Conservation (phyloP, 1,284 basidiomycete species). For the Flammula alnicola region DNA sequence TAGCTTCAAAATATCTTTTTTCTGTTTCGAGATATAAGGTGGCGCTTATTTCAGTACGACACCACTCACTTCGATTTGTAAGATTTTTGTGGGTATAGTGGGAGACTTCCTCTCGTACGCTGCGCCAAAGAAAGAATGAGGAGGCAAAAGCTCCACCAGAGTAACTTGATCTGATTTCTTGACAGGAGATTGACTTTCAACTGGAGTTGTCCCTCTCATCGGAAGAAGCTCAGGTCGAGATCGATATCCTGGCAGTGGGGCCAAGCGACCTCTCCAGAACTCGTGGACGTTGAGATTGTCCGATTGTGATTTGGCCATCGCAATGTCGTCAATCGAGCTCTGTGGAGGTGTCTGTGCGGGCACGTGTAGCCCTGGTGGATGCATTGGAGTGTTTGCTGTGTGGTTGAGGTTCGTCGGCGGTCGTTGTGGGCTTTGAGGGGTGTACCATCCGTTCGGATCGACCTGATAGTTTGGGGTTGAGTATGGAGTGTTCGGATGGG, state of each 20-base stretch:
- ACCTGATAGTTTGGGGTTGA: slow-evolving; percentile 11
- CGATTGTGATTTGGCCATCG: too few relatives aligned
- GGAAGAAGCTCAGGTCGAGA: slow-evolving; percentile 37
- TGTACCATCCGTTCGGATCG: slow-evolving; percentile 21
- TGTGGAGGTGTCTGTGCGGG: slow-evolving; percentile 8
- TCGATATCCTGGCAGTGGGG: slow-evolving; percentile 44
- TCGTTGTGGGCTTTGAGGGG: slow-evolving; percentile 1
- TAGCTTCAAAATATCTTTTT: neutral
- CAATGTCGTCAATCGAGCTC: too few relatives aligned
- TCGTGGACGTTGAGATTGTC: slow-evolving; percentile 32
- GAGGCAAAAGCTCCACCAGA: slow-evolving; percentile 26
- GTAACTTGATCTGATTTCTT: slow-evolving; percentile 18
- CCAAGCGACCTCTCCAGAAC: slow-evolving; percentile 46
- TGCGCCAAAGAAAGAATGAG: slow-evolving; percentile 26
- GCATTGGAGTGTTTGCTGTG: slow-evolving; percentile 12
- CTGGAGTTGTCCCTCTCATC: slow-evolving; percentile 20
- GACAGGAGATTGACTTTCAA: slow-evolving; percentile 24
- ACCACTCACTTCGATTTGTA: slow-evolving; percentile 2
- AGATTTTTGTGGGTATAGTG: slow-evolving; percentile 2
- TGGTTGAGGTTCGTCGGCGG: slow-evolving; percentile 6
- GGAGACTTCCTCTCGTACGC: slow-evolving; percentile 9
- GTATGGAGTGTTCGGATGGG: slow-evolving; percentile 7
- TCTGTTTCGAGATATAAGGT: neutral
- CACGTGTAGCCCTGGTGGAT: slow-evolving; percentile 25
- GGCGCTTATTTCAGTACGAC: neutral